A percentile compares a stretch with the other conserved stretches of the same genome.
Conservation (phyloP, 352 stramenopile genomes). For the Detonula confervacea region DNA sequence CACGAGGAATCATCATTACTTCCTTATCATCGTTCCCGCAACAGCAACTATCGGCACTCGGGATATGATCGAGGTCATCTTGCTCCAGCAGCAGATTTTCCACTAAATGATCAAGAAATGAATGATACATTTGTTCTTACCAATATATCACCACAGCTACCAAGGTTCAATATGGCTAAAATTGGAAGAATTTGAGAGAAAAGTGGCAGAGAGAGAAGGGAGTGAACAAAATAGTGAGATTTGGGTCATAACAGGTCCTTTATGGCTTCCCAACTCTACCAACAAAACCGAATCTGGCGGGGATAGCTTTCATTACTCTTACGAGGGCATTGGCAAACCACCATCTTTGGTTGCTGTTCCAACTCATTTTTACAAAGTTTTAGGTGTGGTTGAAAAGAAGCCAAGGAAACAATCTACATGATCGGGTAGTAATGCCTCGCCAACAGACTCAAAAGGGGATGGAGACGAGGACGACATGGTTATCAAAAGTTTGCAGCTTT, state of each 20-base stretch:
- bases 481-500: constrained; percentile 90
- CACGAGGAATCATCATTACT: constrained; percentile 85
- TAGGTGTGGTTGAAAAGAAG: constrained; percentile 79
- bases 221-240: constrained; percentile 31
- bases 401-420: not conserved
- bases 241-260: constrained; percentile 91
- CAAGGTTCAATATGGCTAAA: constrained; percentile 71
- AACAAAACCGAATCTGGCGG: constrained; percentile 3
- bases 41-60: constrained; percentile 89
- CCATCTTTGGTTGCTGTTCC: constrained; percentile 90
- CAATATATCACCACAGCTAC: constrained; percentile 93
- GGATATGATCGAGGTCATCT: constrained; percentile 95
- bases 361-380: constrained; percentile 97
- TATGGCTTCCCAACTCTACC: constrained; percentile 89
- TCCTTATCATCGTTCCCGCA: constrained; percentile 88
- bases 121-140: constrained; percentile 95
- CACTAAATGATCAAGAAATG: constrained; percentile 84
- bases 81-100: constrained; percentile 91
- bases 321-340: constrained; percentile 85
- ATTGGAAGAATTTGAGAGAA: constrained; percentile 68
- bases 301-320: constrained; percentile 64
- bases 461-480: constrained; percentile 46
- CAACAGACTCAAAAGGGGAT: no score
- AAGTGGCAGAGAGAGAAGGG: constrained; percentile 1
- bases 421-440: not conserved